Conservation (phyloP, 306 rosid genomes). For the Trichosanthes truncata region DNA sequence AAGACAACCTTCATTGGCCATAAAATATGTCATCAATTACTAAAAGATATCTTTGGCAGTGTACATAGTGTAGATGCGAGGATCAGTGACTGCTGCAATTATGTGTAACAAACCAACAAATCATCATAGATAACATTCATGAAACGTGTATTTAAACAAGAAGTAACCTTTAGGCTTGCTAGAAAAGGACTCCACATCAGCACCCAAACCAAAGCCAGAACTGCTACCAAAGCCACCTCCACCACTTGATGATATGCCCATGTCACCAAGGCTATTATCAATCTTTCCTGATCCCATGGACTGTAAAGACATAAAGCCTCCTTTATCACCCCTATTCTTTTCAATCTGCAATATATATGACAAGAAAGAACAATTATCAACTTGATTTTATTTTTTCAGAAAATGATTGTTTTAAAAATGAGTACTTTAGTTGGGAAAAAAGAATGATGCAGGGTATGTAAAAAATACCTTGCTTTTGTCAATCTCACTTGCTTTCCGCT, state of each 20-base stretch:
- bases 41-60: neutral
- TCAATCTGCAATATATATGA: constrained; percentile 55
- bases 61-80: neutral
- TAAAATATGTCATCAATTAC: neutral
- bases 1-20: neutral
- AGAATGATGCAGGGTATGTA: neutral
- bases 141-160: neutral
- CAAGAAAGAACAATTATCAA: neutral
- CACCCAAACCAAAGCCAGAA: constrained; percentile 61
- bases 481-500: constrained; percentile 94
- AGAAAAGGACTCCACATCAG: constrained; percentile 69
- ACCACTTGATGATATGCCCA: constrained; percentile 73
- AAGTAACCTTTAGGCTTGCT: constrained; percentile 75
- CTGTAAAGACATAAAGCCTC: constrained; percentile 71
- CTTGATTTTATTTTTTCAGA: neutral
- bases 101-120: neutral
- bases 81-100: neutral
- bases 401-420: neutral
- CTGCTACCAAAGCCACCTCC: constrained; percentile 90
- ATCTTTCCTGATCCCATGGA: constrained; percentile 93
- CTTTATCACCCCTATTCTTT: constrained; percentile 75
- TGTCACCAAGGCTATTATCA: constrained; percentile 62
- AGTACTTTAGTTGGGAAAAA: neutral
- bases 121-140: neutral
- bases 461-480: constrained; percentile 92